A percentile compares a stretch with the other conserved stretches of the same genome.
Evolutionary conservation across 1,139 yeast genomes (phyloP).

Genomic region (Lodderomyces metapsilosis): DNA sequence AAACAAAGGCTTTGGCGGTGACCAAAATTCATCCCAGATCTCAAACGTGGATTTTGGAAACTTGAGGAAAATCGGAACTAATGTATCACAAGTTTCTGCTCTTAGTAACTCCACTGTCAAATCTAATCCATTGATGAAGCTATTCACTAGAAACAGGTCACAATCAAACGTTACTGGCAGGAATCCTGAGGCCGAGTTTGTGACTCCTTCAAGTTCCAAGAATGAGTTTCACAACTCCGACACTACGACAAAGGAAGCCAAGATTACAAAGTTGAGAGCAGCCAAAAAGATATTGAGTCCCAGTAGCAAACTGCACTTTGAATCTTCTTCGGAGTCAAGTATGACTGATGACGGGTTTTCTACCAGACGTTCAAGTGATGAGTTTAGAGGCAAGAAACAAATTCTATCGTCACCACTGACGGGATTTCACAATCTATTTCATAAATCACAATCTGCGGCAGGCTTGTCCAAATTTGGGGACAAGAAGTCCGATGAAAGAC

Average conservation of each 20-base stretch:
- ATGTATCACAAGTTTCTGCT: constrained; percentile 28
- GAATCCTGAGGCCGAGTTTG: neutral
- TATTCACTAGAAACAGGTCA: constrained; percentile 37
- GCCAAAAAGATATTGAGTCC: constrained; percentile 1
- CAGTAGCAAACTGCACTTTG: neutral
- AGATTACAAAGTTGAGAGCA: constrained; percentile 1
- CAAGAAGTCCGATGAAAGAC: constrained; percentile 8
- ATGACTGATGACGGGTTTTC: neutral
- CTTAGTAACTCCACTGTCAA: constrained; percentile 23
- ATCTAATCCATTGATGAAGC: constrained; percentile 28
- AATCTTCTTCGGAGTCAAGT: neutral
- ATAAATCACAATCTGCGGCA: constrained; percentile 22
- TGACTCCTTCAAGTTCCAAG: neutral
- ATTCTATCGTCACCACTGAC: constrained; percentile 33
- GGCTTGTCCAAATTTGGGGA: constrained; percentile 14
- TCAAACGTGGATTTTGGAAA: constrained; percentile 40
- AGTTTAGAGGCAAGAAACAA: neutral
- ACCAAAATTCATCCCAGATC: constrained; percentile 1
- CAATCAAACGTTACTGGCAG: constrained; percentile 1
- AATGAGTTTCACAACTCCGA: neutral
- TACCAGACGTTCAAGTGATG: neutral
- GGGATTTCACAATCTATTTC: constrained; percentile 37
- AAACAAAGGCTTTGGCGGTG: neutral
- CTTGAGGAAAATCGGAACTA: constrained; percentile 35
- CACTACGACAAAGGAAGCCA: neutral